phyloP scores from a whole-genome alignment of 2,329 filamentous ascomycete species.

The Mycosphaerella arachidis region DNA sequence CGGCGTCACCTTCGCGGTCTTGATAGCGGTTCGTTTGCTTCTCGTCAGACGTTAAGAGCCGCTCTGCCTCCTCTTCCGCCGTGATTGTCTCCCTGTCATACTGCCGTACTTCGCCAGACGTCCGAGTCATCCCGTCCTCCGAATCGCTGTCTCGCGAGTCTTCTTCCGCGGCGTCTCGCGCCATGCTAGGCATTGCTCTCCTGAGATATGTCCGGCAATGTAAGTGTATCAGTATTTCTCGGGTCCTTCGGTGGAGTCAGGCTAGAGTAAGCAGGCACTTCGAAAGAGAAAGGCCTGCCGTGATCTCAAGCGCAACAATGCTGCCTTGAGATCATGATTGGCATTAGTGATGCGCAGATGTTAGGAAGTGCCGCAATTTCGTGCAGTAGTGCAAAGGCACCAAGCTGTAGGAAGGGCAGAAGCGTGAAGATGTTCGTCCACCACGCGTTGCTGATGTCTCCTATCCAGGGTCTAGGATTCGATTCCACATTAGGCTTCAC shows the following conservation, averaged over 20 bases:
- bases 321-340: neutral
- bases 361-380: neutral
- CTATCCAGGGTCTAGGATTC: too few relatives aligned
- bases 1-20: slow-evolving; percentile 7
- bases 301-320: neutral
- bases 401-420: neutral
- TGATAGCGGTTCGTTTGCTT: slow-evolving; percentile 11
- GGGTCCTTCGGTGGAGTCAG: neutral
- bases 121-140: slow-evolving; percentile 1
- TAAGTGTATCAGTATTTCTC: too few relatives aligned
- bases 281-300: neutral
- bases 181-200: too few relatives aligned
- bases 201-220: too few relatives aligned
- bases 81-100: slow-evolving; percentile 40
- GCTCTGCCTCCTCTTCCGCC: slow-evolving; percentile 45
- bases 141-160: slow-evolving; percentile 1
- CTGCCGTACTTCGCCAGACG: slow-evolving; percentile 30
- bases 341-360: neutral
- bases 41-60: slow-evolving; percentile 34
- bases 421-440: neutral
- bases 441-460: too few relatives aligned
- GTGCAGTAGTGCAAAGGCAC: neutral
- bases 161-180: neutral
- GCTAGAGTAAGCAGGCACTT: neutral
- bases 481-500: too few relatives aligned